Conservation (phyloP, 1,284 basidiomycete genomes). For the Agaricales sp. region DNA sequence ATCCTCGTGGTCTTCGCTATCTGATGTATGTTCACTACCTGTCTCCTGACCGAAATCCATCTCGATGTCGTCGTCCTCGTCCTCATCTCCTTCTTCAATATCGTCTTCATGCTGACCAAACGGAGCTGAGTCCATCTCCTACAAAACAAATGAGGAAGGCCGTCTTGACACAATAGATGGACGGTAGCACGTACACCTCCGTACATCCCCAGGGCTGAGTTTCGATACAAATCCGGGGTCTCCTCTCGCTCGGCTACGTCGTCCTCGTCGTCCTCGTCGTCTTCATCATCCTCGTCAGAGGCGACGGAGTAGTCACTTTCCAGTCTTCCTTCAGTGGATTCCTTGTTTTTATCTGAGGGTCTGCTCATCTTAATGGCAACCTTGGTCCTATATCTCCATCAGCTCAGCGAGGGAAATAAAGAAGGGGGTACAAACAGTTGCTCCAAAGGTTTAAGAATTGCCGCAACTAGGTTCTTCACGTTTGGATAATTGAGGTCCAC, state of each 20-base stretch:
- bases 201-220: slow-evolving; percentile 95
- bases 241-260: slow-evolving; percentile 52
- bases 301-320: slow-evolving; percentile 40
- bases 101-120: slow-evolving; percentile 67
- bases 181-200: slow-evolving; percentile 54
- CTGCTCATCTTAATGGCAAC: slow-evolving; percentile 96
- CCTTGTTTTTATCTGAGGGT: slow-evolving; percentile 63
- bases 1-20: slow-evolving; percentile 58
- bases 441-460: slow-evolving; percentile 85
- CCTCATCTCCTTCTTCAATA: slow-evolving; percentile 74
- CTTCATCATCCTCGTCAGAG: slow-evolving; percentile 44
- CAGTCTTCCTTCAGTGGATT: slow-evolving; percentile 38
- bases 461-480: slow-evolving; percentile 76
- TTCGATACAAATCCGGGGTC: slow-evolving; percentile 91
- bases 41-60: slow-evolving; percentile 81
- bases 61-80: slow-evolving; percentile 75
- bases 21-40: slow-evolving; percentile 69
- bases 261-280: slow-evolving; percentile 37
- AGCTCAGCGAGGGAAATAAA: slow-evolving; percentile 7
- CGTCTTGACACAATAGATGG: slow-evolving; percentile 4
- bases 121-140: slow-evolving; percentile 78
- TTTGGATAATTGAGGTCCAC: slow-evolving; percentile 96
- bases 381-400: slow-evolving; percentile 57
- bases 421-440: slow-evolving; percentile 52
- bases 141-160: slow-evolving; percentile 9